Conservation (phyloP, 2,329 filamentous ascomycete species). For the Dactylonectria macrodidyma region DNA sequence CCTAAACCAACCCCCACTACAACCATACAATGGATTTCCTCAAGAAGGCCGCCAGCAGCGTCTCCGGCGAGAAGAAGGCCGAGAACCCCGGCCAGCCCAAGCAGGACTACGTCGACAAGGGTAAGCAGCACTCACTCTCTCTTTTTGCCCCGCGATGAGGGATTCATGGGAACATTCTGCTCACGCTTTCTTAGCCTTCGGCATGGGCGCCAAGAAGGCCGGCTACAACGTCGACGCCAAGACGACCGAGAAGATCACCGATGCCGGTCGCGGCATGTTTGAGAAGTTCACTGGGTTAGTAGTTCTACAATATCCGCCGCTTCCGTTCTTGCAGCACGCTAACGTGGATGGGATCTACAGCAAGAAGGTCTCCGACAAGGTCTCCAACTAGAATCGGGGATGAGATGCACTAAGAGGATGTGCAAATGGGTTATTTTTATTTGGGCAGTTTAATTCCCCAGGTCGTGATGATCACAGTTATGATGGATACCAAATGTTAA, state of each 20-base stretch:
- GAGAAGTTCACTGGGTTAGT: constrained; percentile 57
- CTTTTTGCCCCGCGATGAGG: background rate
- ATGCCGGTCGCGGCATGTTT: constrained; percentile 52
- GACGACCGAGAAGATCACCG: constrained; percentile 58
- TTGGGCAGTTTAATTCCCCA: background rate
- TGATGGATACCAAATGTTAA: constrained; percentile 19
- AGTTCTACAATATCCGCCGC: background rate
- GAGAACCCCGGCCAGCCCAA: constrained; percentile 18
- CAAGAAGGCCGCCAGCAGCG: constrained; percentile 52
- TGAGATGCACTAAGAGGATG: background rate
- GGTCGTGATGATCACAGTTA: constrained; percentile 20
- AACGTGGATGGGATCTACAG: constrained; percentile 26
- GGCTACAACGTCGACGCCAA: constrained; percentile 53
- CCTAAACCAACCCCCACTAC: constrained; percentile 6
- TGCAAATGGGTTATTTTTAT: background rate
- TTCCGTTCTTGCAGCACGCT: background rate
- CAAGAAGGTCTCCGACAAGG: constrained; percentile 48
- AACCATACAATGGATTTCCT: constrained; percentile 56
- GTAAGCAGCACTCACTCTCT: constrained; percentile 38
- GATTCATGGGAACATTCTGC: background rate
- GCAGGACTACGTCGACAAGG: constrained; percentile 58
- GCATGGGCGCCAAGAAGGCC: constrained; percentile 50
- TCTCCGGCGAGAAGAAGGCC: constrained; percentile 35
- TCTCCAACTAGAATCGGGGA: constrained; percentile 51
- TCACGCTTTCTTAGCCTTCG: constrained; percentile 45